These are phyloP conservation scores for Gossypioides kirkii DNA, from an alignment of 345 rosid species.

Conservation along the genomic window DNA sequence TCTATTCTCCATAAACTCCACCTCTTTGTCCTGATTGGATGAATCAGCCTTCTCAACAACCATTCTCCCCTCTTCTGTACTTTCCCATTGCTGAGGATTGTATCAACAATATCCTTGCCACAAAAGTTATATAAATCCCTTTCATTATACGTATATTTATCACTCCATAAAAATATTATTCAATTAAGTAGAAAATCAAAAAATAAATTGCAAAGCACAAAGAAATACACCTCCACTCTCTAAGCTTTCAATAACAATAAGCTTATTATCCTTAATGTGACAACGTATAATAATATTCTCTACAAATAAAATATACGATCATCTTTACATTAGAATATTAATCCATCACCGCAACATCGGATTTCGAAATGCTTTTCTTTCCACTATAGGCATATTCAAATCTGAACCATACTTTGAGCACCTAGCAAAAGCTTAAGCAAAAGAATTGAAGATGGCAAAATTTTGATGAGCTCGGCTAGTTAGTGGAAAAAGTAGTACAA, in stretches of 20 bases:
- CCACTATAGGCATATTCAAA: neutral
- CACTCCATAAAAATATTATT: neutral
- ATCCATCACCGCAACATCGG: no score
- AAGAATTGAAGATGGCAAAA: neutral
- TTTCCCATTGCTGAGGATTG: no score
- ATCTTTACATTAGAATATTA: no score
- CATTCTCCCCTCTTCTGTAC: no score
- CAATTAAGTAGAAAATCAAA: neutral
- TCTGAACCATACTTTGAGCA: neutral
- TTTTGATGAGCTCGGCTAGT: neutral
- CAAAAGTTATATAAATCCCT: neutral
- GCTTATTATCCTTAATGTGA: neutral
- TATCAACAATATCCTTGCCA: no score
- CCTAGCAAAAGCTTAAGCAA: neutral
- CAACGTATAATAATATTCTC: no score
- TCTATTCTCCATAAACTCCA: no score
- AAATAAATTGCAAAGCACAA: neutral
- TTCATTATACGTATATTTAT: neutral
- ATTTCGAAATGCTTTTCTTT: neutral
- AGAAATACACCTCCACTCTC: neutral
- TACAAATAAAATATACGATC: no score
- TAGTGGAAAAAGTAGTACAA: slow-evolving; percentile 87
- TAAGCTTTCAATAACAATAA: neutral
- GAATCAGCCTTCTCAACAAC: no score
- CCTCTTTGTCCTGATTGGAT: no score